Base-by-base conservation (phyloP, 345 rosid genomes). In the Crucihimalaya himalaica region DNA sequence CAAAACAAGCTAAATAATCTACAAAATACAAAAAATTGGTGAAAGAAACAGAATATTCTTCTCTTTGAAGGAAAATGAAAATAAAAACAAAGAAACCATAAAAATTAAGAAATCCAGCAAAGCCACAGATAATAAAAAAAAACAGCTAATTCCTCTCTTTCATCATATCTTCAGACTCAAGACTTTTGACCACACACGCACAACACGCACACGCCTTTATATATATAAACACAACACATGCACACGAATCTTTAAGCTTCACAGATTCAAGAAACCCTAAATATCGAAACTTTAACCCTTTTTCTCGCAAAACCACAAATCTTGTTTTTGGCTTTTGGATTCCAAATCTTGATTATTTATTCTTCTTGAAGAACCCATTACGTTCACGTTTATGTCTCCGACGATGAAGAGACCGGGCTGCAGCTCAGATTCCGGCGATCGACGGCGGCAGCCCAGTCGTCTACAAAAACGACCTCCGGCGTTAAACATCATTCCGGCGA, bases 401-500 rank as follows among this genome's bases (percentile, higher is more conserved):
- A 65, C 80, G 31, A 69, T 68, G 75, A 47, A 53, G 25, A 68
- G 50, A 42, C 63, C 70, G 11, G 77, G 79, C 39, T 83, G 61
- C 55, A 63, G 14, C 69, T 66, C 81, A 43, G 68, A 66, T 51
- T 12, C 68, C 31, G 56, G 12, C 7, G 16, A 60, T 12, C 74
- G 18, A 28, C 80, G 79, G 37, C 82, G 82, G 37, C 82, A 86
- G 79, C 84, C 86, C n/a, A 88, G 89, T 83, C 87, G 91, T 8
- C 85, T 93, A 35, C 92, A 86, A 73, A 87, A 85, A 14, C 87
- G 91, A 32, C 83, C 91, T 7, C 97, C 98, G 69, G 84, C 97
- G 5, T 59, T 72, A 43, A 77, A 57, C 3, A 81, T 92, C 20
- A 62, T 85, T 57, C 85, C 86, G 72, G 84, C 74, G 11, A 18